phyloP scores from a whole-genome alignment of 768 basidiomycete genomes.

The Amanita jacksonii region DNA sequence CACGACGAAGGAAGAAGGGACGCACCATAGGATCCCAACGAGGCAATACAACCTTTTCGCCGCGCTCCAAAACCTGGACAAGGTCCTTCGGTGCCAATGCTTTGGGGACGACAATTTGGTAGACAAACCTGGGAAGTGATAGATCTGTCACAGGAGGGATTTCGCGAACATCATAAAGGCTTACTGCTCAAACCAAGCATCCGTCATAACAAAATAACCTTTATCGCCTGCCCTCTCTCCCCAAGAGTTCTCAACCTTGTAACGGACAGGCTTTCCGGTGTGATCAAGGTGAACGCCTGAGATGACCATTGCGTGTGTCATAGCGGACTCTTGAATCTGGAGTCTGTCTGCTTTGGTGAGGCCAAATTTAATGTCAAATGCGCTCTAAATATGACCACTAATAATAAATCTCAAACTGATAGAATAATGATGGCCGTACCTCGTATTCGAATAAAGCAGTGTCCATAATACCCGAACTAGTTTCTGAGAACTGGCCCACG shows the following conservation, averaged over 20 bases:
- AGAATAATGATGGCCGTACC: conserved; percentile 24
- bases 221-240: conserved; percentile 67
- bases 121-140: conserved; percentile 54
- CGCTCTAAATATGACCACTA: conserved; percentile 39
- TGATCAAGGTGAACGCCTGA: conserved; percentile 81
- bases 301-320: conserved; percentile 98
- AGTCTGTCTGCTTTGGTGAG: conserved; percentile 83
- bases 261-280: conserved; percentile 70
- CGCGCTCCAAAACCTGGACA: conserved; percentile 67
- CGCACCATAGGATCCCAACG: conserved; percentile 89
- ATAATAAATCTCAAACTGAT: not conserved
- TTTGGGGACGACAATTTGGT: conserved; percentile 87
- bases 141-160: not conserved
- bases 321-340: conserved; percentile 71
- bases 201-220: conserved; percentile 90
- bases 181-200: conserved; percentile 86
- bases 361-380: conserved; percentile 74
- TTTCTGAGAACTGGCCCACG: conserved; percentile 79
- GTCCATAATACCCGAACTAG: conserved; percentile 76
- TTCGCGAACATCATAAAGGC: conserved; percentile 17
- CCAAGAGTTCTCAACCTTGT: conserved; percentile 98
- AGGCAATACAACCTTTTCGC: conserved; percentile 58
- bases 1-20: conserved; percentile 6
- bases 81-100: conserved; percentile 72
- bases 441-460: conserved; percentile 74